phyloP scores from a whole-genome alignment of 73 alveolate genomes.

The Effrenium voratum region DNA sequence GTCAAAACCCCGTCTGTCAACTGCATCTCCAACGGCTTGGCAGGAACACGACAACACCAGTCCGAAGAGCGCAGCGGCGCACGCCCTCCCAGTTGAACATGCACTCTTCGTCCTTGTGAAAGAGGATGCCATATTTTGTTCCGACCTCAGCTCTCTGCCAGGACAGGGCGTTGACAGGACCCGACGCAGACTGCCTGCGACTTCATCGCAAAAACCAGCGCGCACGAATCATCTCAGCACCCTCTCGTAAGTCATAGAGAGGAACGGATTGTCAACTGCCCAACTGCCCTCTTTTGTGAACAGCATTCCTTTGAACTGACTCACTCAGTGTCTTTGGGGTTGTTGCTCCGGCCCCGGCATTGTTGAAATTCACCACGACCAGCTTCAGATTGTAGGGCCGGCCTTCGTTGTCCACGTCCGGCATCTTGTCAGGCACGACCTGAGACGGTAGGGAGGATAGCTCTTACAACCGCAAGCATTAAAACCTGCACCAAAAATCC shows the following conservation, averaged over 20 bases:
- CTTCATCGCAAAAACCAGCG: too few species aligned
- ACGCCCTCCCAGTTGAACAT: slow-evolving; percentile 76
- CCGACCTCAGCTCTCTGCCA: slow-evolving; percentile 25
- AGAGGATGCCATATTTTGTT: not conserved
- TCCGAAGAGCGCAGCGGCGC: slow-evolving; percentile 58
- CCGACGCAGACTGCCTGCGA: too few species aligned
- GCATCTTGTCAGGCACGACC: slow-evolving; percentile 69
- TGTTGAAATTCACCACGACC: slow-evolving; percentile 68
- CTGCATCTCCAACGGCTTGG: not conserved
- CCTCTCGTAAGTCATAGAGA: too few species aligned
- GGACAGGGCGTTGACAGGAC: too few species aligned
- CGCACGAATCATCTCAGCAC: too few species aligned
- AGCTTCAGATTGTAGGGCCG: slow-evolving; percentile 55
- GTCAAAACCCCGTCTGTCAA: not conserved
- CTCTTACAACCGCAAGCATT: not conserved
- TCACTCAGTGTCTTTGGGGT: too few species aligned
- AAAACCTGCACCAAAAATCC: not conserved
- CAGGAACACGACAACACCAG: not conserved
- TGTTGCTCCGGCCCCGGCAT: not conserved
- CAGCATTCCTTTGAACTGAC: too few species aligned
- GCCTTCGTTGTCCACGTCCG: slow-evolving; percentile 72
- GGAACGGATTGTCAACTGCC: too few species aligned
- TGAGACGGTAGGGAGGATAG: not conserved
- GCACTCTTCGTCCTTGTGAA: not conserved
- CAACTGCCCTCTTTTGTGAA: too few species aligned